Evolutionary conservation across 1,284 basidiomycete genomes (phyloP).

Genomic region (Trichosporon sp.): DNA sequence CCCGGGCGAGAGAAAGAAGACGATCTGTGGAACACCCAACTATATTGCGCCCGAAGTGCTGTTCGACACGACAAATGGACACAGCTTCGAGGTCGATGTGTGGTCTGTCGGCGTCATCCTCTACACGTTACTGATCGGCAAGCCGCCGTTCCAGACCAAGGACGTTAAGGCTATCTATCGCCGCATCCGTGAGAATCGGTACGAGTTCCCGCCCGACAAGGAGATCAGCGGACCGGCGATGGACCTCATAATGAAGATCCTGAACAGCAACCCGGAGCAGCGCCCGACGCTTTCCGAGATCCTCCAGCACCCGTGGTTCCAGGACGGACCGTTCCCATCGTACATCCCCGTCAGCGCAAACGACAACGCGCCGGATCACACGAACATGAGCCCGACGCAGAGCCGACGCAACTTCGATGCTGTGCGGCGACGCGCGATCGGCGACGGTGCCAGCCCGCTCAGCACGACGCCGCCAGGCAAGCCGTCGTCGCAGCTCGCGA

Average conservation of each 20-base stretch:
- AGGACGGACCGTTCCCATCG: constrained; percentile 74
- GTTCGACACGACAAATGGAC: constrained; percentile 92
- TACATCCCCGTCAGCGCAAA: constrained; percentile 78
- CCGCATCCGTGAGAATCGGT: constrained; percentile 92
- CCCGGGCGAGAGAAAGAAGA: constrained; percentile 96
- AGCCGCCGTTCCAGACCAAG: constrained; percentile 96
- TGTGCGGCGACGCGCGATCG: constrained; percentile 48
- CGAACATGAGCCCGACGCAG: constrained; percentile 65
- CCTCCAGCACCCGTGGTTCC: constrained; percentile 83
- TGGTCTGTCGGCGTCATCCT: constrained; percentile 98
- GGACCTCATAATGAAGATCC: constrained; percentile 79
- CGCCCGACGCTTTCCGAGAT: constrained; percentile 85
- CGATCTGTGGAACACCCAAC: constrained; percentile 97
- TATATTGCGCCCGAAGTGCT: constrained; percentile 98
- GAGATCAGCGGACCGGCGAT: constrained; percentile 72
- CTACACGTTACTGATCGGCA: constrained; percentile 90
- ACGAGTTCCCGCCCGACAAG: constrained; percentile 83
- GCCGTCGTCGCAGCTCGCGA: constrained; percentile 38
- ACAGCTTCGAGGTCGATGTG: constrained; percentile 97
- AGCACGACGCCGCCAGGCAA: constrained; percentile 31
- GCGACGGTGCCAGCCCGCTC: constrained; percentile 27
- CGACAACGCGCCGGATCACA: constrained; percentile 73
- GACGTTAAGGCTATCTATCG: constrained; percentile 94
- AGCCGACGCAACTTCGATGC: constrained; percentile 70
- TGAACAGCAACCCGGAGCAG: constrained; percentile 75